Evolutionary conservation across 768 basidiomycete species (phyloP).

Genomic region (Amanita jacksonii): DNA sequence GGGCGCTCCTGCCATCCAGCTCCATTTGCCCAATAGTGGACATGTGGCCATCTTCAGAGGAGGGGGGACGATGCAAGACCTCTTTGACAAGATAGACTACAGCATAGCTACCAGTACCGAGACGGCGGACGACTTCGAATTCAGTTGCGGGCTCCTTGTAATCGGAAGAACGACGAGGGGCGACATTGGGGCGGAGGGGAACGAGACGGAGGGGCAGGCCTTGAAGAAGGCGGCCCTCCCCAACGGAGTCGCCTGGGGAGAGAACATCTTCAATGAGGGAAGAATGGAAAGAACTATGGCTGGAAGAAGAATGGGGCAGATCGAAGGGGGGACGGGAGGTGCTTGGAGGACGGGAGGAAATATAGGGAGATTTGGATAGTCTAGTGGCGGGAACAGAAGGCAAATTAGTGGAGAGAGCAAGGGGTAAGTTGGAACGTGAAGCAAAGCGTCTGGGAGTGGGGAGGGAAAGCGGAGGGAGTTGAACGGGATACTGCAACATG

Average conservation of each 20-base stretch:
- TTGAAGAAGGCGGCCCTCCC: conserved; percentile 55
- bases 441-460: conserved; percentile 24
- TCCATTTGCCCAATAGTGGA: conserved; percentile 48
- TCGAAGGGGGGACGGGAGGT: conserved; percentile 20
- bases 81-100: conserved; percentile 90
- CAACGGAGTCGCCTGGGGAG: conserved; percentile 63
- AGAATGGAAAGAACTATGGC: conserved; percentile 26
- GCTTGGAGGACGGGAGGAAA: conserved; percentile 26
- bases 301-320: conserved; percentile 15
- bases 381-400: conserved; percentile 26
- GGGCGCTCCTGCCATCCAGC: conserved; percentile 29
- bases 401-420: conserved; percentile 17
- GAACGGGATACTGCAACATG: conserved; percentile 55
- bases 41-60: conserved; percentile 48
- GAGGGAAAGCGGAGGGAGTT: conserved; percentile 32
- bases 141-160: conserved; percentile 45
- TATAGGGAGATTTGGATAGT: conserved; percentile 28
- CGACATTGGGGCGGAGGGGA: conserved; percentile 29
- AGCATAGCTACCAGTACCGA: conserved; percentile 88
- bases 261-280: conserved; percentile 53
- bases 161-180: conserved; percentile 20
- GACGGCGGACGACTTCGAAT: conserved; percentile 77
- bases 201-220: conserved; percentile 58
- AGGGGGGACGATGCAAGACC: conserved; percentile 39
- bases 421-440: conserved; percentile 16